Evolutionary conservation across 306 rosid genomes (phyloP).

Genomic region (Rubus idaeus): DNA sequence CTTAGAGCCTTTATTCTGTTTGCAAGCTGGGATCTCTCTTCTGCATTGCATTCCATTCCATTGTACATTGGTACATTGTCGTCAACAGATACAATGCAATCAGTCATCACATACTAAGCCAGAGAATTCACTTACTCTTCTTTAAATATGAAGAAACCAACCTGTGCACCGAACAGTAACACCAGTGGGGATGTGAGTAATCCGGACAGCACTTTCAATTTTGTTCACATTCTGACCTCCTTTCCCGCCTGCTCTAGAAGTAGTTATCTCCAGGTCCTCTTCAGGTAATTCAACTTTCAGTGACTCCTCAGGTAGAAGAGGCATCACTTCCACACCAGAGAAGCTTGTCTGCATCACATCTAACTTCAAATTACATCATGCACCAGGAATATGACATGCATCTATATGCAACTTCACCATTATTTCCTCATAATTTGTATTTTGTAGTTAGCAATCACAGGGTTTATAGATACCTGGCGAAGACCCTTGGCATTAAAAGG

Average conservation of each 20-base stretch:
- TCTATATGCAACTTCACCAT: neutral
- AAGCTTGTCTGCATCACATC: constrained; percentile 78
- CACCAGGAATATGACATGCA: constrained; percentile 15
- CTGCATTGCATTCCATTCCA: constrained; percentile 46
- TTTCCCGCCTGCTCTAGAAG: constrained; percentile 95
- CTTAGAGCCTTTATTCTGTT: constrained; percentile 81
- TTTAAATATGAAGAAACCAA: constrained; percentile 9
- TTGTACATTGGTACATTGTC: neutral
- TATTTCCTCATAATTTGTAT: neutral
- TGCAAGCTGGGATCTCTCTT: constrained; percentile 89
- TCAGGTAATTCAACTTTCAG: constrained; percentile 84
- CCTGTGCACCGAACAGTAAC: constrained; percentile 97
- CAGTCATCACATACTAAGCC: neutral
- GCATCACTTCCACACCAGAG: constrained; percentile 96
- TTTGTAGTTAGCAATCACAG: neutral
- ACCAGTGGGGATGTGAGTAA: constrained; percentile 96
- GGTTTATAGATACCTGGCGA: constrained; percentile 69
- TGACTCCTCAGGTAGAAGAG: constrained; percentile 91
- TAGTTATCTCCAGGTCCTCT: constrained; percentile 86
- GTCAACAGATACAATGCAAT: neutral
- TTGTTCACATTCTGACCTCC: constrained; percentile 98
- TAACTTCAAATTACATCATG: constrained; percentile 10
- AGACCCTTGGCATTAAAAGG: constrained; percentile 96
- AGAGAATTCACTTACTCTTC: neutral
- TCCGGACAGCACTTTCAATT: constrained; percentile 96